phyloP scores from a whole-genome alignment of 2,329 filamentous ascomycete genomes.

The Colletotrichum lentis region DNA sequence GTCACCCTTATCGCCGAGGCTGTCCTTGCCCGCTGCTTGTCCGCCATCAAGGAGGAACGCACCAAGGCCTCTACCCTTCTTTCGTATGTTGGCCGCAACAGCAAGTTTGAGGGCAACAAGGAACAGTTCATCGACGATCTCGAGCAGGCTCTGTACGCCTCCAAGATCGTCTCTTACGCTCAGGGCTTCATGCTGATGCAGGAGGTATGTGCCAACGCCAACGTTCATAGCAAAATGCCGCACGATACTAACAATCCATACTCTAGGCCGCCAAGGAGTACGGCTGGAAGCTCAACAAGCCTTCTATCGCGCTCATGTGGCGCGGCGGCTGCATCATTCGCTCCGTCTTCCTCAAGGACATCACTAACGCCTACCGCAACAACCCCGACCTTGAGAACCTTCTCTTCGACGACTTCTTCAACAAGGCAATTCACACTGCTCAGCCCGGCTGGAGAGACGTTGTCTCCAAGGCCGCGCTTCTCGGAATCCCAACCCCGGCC shows the following conservation, averaged over 20 bases:
- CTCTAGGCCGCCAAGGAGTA: constrained; percentile 90
- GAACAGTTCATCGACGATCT: constrained; percentile 94
- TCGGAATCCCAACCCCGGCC: constrained; percentile 94
- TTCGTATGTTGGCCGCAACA: constrained; percentile 75
- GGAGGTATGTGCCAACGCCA: constrained; percentile 64
- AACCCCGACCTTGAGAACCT: constrained; percentile 97
- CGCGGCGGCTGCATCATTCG: constrained; percentile 99
- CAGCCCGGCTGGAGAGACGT: constrained; percentile 93
- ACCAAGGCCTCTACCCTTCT: constrained; percentile 81
- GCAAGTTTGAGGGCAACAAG: constrained; percentile 86
- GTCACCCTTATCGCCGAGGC: constrained; percentile 98
- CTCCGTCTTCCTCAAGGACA: constrained; percentile 99
- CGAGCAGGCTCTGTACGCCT: constrained; percentile 98
- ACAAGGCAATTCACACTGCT: constrained; percentile 96
- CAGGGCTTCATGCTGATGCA: constrained; percentile 99
- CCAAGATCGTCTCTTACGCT: constrained; percentile 99
- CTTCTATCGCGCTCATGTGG: constrained; percentile 99
- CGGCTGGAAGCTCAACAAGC: constrained; percentile 99
- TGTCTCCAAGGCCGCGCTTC: constrained; percentile 87
- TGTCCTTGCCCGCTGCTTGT: constrained; percentile 93
- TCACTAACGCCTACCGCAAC: constrained; percentile 94
- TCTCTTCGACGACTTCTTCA: constrained; percentile 99
- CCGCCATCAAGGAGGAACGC: constrained; percentile 93
- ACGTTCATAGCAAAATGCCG: background rate
- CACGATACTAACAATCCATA: constrained; percentile 40